Evolutionary conservation across 306 rosid genomes (phyloP), one percentile per base, ranked within the genome.

Genomic region (Inga leiocalycina): DNA sequence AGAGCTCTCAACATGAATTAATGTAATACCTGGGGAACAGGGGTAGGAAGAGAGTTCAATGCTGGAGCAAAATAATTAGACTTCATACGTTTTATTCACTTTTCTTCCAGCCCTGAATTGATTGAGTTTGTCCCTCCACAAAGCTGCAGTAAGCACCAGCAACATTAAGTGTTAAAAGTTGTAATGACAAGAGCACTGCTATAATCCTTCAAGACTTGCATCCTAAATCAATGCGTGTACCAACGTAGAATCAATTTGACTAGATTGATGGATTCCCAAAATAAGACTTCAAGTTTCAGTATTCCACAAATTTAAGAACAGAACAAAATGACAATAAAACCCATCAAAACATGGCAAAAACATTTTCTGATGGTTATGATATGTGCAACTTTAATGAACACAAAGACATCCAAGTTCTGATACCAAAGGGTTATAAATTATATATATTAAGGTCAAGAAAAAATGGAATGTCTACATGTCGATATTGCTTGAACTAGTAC

Each of bases 121-220:
- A 68, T 80, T 82, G 57, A 88, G 90, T 85, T 67, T 77, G 87
- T 88, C 90, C 88, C 90, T 88, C 88, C 88, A 88, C 72, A 80
- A 77, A 46, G 90, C 90, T 88, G 79, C 41, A 76, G 75, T 79
- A 82, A n/a, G 74, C 82, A 79, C 54, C 49, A 57, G 69, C 80
- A 82, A 66, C 45, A 82, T 65, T 62, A 75, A 43, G 80, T 45
- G 64, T 59, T 54, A 77, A 49, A 65, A 74, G 68, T 7, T 81
- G 12, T 15, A 70, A 69, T 20, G 61, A 79, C 70, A 79, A 61
- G 78, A 49, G 56, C 27, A 72, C 32, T 43, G 69, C 27, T 30
- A 48, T 20, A 67, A 35, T 82, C 48, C 30, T 49, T 13, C 75
- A 73, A 51, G 49, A 70, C 22, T 8, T 41, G 67, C 46, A 67